Evolutionary conservation across 805 yeast genomes (phyloP).

Genomic region (Torulaspora delbrueckii): DNA sequence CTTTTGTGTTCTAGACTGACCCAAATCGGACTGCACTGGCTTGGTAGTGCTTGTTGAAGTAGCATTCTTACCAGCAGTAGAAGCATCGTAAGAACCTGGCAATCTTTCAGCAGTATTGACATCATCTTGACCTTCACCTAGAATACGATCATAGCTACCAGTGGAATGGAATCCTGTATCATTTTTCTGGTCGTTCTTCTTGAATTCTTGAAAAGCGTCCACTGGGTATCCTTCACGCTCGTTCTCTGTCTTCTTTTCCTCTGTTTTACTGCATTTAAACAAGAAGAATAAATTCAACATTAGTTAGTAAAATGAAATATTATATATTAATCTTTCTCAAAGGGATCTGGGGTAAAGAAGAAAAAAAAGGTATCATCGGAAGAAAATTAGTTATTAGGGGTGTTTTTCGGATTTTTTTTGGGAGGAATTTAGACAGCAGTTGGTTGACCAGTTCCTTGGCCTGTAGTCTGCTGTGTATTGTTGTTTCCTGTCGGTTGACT

Average conservation of each 20-base stretch:
- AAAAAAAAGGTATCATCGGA: neutral
- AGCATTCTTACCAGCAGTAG: conserved; percentile 1
- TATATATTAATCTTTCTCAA: conserved; percentile 5
- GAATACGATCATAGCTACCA: conserved; percentile 6
- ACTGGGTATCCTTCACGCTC: conserved; percentile 19
- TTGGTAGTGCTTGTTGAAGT: conserved; percentile 6
- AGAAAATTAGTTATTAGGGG: neutral
- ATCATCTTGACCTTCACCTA: conserved; percentile 18
- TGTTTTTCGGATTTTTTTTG: neutral
- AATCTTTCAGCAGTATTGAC: neutral
- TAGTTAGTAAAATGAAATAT: conserved; percentile 10
- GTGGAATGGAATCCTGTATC: conserved; percentile 7
- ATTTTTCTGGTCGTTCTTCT: neutral
- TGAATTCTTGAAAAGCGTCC: conserved; percentile 12
- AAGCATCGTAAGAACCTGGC: conserved; percentile 8
- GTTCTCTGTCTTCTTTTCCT: conserved; percentile 1
- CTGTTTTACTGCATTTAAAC: conserved; percentile 5
- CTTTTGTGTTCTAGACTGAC: neutral
- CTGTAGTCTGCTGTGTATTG: too few relatives aligned
- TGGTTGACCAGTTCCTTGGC: neutral
- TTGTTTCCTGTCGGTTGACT: conserved; percentile 1
- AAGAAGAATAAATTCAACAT: conserved; percentile 7
- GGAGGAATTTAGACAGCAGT: neutral
- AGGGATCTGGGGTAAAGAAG: conserved; percentile 1
- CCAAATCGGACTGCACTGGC: conserved; percentile 6